These are phyloP conservation scores for Taiozyma onychis DNA, from an alignment of 1,139 yeast genomes.

Conservation along the genomic window DNA sequence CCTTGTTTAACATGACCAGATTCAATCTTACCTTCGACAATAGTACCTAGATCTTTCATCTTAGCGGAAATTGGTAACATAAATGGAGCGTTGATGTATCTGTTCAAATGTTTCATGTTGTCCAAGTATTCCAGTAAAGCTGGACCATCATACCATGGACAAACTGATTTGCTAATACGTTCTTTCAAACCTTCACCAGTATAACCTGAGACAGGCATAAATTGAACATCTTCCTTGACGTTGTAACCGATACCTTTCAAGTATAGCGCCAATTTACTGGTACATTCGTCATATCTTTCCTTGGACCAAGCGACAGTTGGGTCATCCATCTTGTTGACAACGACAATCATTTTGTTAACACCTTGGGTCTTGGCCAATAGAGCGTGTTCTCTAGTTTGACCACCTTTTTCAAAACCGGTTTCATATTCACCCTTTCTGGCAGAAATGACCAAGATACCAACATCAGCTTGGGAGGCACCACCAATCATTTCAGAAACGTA, in stretches of 20 bases:
- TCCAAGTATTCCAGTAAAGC: constrained; percentile 87
- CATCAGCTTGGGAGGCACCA: constrained; percentile 99
- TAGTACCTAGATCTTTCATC: constrained; percentile 94
- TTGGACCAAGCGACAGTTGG: constrained; percentile 94
- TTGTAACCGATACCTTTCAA: constrained; percentile 88
- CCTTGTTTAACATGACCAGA: constrained; percentile 89
- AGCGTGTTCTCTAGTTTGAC: constrained; percentile 99
- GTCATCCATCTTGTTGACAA: constrained; percentile 98
- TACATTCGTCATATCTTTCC: constrained; percentile 96
- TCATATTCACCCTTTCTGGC: constrained; percentile 99
- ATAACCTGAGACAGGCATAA: constrained; percentile 97
- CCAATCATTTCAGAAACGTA: constrained; percentile 99
- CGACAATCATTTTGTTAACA: constrained; percentile 88
- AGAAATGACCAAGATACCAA: constrained; percentile 92
- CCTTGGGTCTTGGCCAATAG: constrained; percentile 97
- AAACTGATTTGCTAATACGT: constrained; percentile 59
- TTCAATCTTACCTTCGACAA: constrained; percentile 97
- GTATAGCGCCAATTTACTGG: constrained; percentile 67
- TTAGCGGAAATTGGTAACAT: constrained; percentile 95
- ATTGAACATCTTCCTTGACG: constrained; percentile 72
- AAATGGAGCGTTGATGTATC: constrained; percentile 90
- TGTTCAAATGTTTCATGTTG: constrained; percentile 70
- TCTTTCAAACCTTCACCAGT: constrained; percentile 97
- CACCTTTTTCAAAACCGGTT: constrained; percentile 98
- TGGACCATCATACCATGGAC: constrained; percentile 96